A percentile compares a stretch with the other conserved stretches of the same genome.
These are phyloP conservation scores for Vaccinium macrocarpon DNA, from an alignment of 148 eudicot genomes.

Conservation along the genomic window DNA sequence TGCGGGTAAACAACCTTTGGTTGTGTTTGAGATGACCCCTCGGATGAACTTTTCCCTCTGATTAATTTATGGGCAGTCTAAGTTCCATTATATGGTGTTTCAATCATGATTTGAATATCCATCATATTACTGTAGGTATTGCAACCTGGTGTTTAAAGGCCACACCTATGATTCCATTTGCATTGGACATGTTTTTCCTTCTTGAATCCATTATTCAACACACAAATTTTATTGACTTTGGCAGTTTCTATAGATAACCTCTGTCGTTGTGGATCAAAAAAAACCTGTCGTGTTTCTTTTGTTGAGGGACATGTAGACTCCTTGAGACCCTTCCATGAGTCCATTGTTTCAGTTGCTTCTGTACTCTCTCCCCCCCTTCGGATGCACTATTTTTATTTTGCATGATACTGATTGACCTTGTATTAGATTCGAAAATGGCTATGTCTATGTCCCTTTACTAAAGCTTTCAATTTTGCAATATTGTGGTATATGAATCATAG, in stretches of 20 bases:
- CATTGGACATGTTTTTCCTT: background rate
- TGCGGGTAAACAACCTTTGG: no score
- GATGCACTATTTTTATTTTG: background rate
- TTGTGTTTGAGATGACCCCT: background rate
- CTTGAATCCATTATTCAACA: background rate
- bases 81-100: background rate
- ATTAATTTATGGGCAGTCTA: background rate
- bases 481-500: background rate
- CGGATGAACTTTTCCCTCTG: background rate
- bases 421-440: background rate
- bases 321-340: background rate
- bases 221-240: background rate
- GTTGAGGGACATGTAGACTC: background rate
- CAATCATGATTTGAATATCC: background rate
- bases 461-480: background rate
- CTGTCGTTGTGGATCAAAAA: background rate
- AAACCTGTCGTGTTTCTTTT: no score
- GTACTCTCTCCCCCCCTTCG: background rate
- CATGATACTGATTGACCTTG: background rate
- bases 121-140: background rate
- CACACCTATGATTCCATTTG: background rate
- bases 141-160: background rate
- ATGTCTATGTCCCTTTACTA: background rate
- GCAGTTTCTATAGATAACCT: background rate
- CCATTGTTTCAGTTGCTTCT: background rate